Conservation (phyloP, 495 filamentous ascomycete species). For the Aspergillus cavernicola region DNA sequence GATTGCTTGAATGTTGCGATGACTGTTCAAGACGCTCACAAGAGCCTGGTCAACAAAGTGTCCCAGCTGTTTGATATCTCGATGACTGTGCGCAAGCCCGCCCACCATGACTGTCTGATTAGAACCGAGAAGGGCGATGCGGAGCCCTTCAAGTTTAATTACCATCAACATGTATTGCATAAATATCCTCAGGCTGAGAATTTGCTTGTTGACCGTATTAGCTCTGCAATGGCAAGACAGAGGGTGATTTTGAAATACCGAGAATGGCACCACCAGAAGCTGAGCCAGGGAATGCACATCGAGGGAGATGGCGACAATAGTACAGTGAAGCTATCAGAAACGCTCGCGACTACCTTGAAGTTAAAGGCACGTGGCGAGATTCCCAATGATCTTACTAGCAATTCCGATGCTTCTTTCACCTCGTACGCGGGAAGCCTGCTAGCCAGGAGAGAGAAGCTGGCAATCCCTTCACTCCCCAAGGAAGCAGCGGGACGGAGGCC, state of each 20-base stretch:
- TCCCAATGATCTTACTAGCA: background rate
- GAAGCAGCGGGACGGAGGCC: conserved; percentile 1
- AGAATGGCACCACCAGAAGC: conserved; percentile 18
- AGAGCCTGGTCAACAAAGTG: conserved; percentile 6
- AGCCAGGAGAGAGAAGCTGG: background rate
- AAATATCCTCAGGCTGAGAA: background rate
- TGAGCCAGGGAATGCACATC: conserved; percentile 11
- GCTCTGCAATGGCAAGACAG: conserved; percentile 7
- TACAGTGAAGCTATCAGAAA: background rate
- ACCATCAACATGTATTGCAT: background rate
- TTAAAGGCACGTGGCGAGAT: background rate
- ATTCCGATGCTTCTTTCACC: background rate
- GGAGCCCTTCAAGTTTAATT: no score
- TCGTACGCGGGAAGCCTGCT: background rate
- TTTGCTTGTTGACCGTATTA: background rate
- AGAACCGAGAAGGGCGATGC: conserved; percentile 2
- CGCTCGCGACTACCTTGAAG: background rate
- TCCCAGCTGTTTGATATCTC: conserved; percentile 21
- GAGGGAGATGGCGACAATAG: background rate
- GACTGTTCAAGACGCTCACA: conserved; percentile 8
- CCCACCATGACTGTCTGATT: conserved; percentile 18
- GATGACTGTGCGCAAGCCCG: conserved; percentile 22
- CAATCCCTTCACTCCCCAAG: conserved; percentile 11
- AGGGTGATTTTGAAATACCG: conserved; percentile 18
- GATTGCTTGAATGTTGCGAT: background rate